phyloP scores from a whole-genome alignment of 768 basidiomycete species.

The Suillus fuscotomentosus region DNA sequence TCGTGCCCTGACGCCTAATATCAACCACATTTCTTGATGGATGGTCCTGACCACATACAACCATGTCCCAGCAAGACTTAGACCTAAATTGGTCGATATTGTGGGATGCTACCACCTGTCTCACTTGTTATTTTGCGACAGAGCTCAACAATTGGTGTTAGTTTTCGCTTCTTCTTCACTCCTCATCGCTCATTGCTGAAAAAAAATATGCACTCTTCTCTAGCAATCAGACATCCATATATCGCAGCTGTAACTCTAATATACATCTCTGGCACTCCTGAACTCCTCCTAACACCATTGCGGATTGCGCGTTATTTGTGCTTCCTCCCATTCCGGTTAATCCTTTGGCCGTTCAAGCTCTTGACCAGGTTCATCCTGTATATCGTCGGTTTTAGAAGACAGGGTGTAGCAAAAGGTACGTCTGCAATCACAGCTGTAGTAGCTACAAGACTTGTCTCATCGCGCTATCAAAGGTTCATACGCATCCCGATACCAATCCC shows the following conservation, averaged over 20 bases:
- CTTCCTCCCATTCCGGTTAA: not conserved
- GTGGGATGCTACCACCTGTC: not conserved
- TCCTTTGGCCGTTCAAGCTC: not conserved
- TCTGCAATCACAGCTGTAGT: not conserved
- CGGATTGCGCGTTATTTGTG: too few species aligned
- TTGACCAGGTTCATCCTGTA: not conserved
- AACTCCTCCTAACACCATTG: slow-evolving; percentile 3
- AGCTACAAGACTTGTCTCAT: not conserved
- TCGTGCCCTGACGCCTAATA: not conserved
- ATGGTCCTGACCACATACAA: not conserved
- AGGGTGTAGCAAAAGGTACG: slow-evolving; percentile 1
- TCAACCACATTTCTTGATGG: not conserved
- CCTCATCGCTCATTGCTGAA: not conserved
- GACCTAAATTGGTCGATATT: not conserved
- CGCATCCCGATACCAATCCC: slow-evolving; percentile 7
- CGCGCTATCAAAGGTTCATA: not conserved
- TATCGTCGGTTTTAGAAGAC: not conserved
- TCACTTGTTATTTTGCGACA: not conserved
- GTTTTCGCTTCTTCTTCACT: not conserved
- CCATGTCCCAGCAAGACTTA: not conserved
- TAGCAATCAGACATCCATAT: slow-evolving; percentile 6
- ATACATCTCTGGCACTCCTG: not conserved
- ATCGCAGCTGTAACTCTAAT: not conserved
- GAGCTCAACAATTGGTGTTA: slow-evolving; percentile 2
- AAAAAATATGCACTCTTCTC: not conserved